These are phyloP conservation scores for Phytopythium montanum DNA, from an alignment of 352 stramenopile species.

Conservation along the genomic window DNA sequence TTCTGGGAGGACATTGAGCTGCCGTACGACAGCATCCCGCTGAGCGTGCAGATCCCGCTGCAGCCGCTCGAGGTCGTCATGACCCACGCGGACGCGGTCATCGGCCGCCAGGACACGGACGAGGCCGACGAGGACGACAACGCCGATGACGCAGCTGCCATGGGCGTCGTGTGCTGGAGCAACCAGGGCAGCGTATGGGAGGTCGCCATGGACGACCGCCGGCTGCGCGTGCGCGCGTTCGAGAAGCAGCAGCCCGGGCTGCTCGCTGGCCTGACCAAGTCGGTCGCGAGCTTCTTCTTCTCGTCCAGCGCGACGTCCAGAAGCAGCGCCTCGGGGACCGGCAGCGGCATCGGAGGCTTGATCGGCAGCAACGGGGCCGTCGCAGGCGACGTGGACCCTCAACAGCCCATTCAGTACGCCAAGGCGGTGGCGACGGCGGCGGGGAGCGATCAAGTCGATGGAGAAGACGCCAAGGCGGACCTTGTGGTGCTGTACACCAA, in stretches of 20 bases:
- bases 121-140: neutral
- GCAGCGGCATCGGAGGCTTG: neutral
- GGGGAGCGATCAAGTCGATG: constrained; percentile 7
- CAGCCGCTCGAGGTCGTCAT: constrained; percentile 41
- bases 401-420: constrained; percentile 52
- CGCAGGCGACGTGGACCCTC: constrained; percentile 34
- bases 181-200: constrained; percentile 79
- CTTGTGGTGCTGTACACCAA: constrained; percentile 71
- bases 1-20: constrained; percentile 84
- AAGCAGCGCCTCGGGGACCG: constrained; percentile 8
- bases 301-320: constrained; percentile 27
- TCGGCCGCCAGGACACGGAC: constrained; percentile 6
- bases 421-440: constrained; percentile 34
- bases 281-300: constrained; percentile 80
- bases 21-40: constrained; percentile 68
- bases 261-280: constrained; percentile 65
- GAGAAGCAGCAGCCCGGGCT: constrained; percentile 68
- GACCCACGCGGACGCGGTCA: constrained; percentile 38
- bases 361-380: neutral
- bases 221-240: constrained; percentile 71
- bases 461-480: constrained; percentile 38
- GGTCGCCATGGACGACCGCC: constrained; percentile 70
- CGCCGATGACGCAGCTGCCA: constrained; percentile 10
- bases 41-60: constrained; percentile 78
- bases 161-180: constrained; percentile 76